These are phyloP conservation scores for Hordeum vulgare DNA, from an alignment of 176 grass and related monocot species.

Conservation along the genomic window MorexV3_pseudomolecules_assembly NC_058522.1:498312965-498313464, in stretches of 20 bases:
- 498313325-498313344: neutral
- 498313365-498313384: neutral
- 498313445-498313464: no score
- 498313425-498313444: no score
- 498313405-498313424: neutral
- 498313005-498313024: conserved; percentile 53
- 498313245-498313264: no score
- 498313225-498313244: no score
- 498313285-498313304: neutral
- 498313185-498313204: neutral
- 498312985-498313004: conserved; percentile 56
- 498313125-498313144: neutral
- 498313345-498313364: neutral
- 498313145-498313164: conserved; percentile 26
- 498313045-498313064: conserved; percentile 49
- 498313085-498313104: conserved; percentile 43
- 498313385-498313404: neutral
- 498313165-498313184: neutral
- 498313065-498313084: conserved; percentile 32
- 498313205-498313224: no score
- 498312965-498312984: conserved; percentile 43
- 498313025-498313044: neutral
- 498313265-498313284: neutral
- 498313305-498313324: neutral
- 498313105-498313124: no score